Base-by-base conservation (phyloP, 768 basidiomycete species). In the Rubroboletus pulcherrimus region DNA sequence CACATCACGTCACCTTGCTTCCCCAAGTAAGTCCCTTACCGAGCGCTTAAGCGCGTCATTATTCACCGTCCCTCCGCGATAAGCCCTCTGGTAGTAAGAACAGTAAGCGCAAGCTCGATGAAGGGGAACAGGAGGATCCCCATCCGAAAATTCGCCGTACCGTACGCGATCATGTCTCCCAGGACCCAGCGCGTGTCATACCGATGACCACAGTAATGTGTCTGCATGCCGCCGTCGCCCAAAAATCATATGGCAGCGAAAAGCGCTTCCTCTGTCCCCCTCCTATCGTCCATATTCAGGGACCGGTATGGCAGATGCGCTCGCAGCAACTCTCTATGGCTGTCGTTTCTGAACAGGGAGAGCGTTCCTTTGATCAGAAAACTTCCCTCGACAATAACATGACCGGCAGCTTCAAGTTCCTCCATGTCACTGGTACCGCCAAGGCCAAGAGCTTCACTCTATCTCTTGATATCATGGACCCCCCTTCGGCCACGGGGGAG, bases 201-300 rank as follows among this genome's bases (percentile, higher is more conserved):
- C 87, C 89, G 56, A 92, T 93, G 91, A 93, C 91, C 37, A 93
- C 91, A 38, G 89, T 93, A 33, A 83, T 92, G 58, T 93, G 90
- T 62, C 78, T 94, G 51, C 93, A 96, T 66, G 92, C 93, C 26
- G 91, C 91, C 33, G 92, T 94, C 49, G 94, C 92, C 2, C 94
- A 97, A 75, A 97, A 97, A 75, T 94, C 92, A 11, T 97, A 97
- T 68, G 92, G 92, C 49, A 92, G 88, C 71, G 94, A 97, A 76
- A 94, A 95, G 71, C 87, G 94, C 54, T 93, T 95, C 68, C 81
- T 98, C 37, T 93, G 91, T 65, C 94, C 94, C 9, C 93, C 94
- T 4, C 94, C 94, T 9, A 84, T 96, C 55, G 91, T 98, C 31
- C 90, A 92, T 62, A 91, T 95, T 60, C 90, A 93, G 64, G 92